Evolutionary conservation across 192 early-diverging fungal species (phyloP).

Genomic region (Backusella westeae): DNA sequence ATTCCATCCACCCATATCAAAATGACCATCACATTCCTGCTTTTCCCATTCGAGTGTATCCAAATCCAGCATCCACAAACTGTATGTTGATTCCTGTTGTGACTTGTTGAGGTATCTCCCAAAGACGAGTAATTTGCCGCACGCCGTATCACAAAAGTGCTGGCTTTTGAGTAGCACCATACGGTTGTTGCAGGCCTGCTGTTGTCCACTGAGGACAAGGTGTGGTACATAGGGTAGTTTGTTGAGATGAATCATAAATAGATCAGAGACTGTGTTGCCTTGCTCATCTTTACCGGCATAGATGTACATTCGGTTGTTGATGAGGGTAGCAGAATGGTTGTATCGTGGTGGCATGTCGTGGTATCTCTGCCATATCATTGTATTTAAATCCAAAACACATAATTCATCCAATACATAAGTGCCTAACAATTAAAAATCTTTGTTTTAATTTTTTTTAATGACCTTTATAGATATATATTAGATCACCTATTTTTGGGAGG

Average conservation of each 20-base stretch:
- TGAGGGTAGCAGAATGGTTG: conserved; percentile 54
- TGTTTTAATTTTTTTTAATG: not conserved
- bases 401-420: conserved; percentile 53
- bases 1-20: conserved; percentile 55
- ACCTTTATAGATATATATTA: not conserved
- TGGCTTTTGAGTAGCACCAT: conserved; percentile 55
- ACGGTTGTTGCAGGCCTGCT: conserved; percentile 34
- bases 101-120: conserved; percentile 42
- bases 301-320: conserved; percentile 55
- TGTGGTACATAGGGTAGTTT: conserved; percentile 39
- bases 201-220: conserved; percentile 20
- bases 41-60: conserved; percentile 57
- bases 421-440: conserved; percentile 21
- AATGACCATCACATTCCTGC: conserved; percentile 44
- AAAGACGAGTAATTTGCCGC: conserved; percentile 52
- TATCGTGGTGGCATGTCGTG: conserved; percentile 47
- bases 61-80: conserved; percentile 59
- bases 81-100: conserved; percentile 34
- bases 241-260: conserved; percentile 52
- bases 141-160: conserved; percentile 57
- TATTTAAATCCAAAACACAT: conserved; percentile 57
- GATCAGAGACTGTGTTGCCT: conserved; percentile 49
- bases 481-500: not conserved
- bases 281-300: conserved; percentile 57
- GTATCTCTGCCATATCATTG: conserved; percentile 51